phyloP scores from a whole-genome alignment of 345 rosid genomes.

The Durio zibethinus region DNA sequence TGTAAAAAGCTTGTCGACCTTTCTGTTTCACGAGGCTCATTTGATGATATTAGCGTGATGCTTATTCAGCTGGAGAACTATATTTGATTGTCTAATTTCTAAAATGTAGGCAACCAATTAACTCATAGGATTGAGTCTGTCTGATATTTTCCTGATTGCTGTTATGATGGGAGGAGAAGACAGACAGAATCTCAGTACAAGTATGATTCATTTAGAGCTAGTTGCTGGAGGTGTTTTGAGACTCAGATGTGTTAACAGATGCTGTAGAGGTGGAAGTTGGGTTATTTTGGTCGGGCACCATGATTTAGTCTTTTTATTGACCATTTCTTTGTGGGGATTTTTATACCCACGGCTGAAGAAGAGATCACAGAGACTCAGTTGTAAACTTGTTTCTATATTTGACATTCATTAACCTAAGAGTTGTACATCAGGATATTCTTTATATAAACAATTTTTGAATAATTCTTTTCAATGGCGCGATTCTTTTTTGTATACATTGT shows the following conservation, averaged over 20 bases:
- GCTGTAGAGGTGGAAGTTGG: neutral
- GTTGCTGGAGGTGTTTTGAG: neutral
- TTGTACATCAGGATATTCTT: neutral
- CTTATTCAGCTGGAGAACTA: constrained; percentile 44
- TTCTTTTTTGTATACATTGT: neutral
- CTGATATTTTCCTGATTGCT: neutral
- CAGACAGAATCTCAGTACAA: neutral
- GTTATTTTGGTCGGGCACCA: neutral
- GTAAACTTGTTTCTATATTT: neutral
- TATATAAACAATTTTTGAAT: neutral
- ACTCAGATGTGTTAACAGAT: neutral
- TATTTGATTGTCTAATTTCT: constrained; percentile 11
- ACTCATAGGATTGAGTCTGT: neutral
- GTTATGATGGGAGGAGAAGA: neutral
- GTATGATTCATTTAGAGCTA: neutral
- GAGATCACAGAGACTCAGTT: neutral
- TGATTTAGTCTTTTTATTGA: neutral
- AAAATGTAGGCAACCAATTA: neutral
- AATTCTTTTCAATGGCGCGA: neutral
- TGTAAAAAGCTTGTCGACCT: constrained; percentile 70
- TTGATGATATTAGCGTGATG: constrained; percentile 74
- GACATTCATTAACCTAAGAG: neutral
- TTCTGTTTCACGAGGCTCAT: constrained; percentile 61
- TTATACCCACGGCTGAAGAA: neutral
- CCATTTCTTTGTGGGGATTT: constrained; percentile 5